Percentiles rank a stretch among this genome's conserved stretches.
Evolutionary conservation across 192 early-diverging fungal species (phyloP).

Genomic region (Gamsiella multidivaricata): DNA sequence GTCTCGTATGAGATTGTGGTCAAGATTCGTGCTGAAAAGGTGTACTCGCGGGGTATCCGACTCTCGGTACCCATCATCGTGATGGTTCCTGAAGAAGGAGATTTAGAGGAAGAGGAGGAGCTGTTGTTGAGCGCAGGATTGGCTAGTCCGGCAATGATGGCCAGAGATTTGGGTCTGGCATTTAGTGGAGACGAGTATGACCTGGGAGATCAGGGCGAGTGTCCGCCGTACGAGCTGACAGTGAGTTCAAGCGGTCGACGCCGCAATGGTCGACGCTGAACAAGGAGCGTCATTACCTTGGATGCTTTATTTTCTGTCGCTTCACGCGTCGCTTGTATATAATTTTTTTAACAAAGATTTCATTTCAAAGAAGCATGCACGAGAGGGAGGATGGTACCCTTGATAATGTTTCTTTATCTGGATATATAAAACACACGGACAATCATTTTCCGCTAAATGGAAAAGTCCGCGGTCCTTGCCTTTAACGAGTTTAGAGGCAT

Average conservation of each 20-base stretch:
- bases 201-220: conserved; percentile 42
- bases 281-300: neutral
- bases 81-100: conserved; percentile 37
- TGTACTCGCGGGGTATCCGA: conserved; percentile 14
- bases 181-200: conserved; percentile 49
- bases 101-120: conserved; percentile 43
- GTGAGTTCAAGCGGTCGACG: conserved; percentile 14
- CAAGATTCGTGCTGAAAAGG: conserved; percentile 50
- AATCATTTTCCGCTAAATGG: too few relatives aligned
- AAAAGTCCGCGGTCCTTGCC: too few relatives aligned
- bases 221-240: conserved; percentile 44
- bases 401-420: too few relatives aligned
- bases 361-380: neutral
- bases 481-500: too few relatives aligned
- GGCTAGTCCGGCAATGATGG: conserved; percentile 2
- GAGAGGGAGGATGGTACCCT: too few relatives aligned
- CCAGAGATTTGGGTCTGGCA: conserved; percentile 12
- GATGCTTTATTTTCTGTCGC: neutral
- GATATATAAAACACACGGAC: too few relatives aligned
- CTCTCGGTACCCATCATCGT: conserved; percentile 41
- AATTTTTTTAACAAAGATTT: neutral
- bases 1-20: conserved; percentile 52
- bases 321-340: too few relatives aligned
- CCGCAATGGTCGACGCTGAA: neutral
- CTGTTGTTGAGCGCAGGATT: conserved; percentile 16